Base-by-base conservation (phyloP, 352 stramenopile species). In the Pythium phragmiticola region DNA sequence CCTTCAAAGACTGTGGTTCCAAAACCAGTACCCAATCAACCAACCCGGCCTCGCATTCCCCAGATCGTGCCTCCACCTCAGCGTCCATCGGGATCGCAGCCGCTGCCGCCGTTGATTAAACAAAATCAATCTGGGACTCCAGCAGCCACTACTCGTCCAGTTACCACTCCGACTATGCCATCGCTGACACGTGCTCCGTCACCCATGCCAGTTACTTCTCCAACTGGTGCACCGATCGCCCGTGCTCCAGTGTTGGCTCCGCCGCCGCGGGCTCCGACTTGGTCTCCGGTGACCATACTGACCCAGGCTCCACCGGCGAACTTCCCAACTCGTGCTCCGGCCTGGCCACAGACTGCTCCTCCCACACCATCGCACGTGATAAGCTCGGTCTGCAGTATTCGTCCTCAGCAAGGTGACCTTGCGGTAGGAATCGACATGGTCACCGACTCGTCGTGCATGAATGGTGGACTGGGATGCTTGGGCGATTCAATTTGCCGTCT, bases 391-490 rank as follows among this genome's bases (percentile, higher is more conserved):
- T 56, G 45, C 30, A 33, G 17, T 11, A 41, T 23, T n/a, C 33
- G 36, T 33, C 39, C 60, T 16, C 26, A 60, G 23, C 52, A 41
- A 36, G 69, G 71, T 14, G 72, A 78, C 49, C 56, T 65, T 28
- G 63, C 60, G 3, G 68, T 69, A 7, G 74, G 74, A 16, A 72
- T 78, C 11, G 23, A 45, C 34, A 55, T 59, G 12, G 54, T 57
- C 26, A 41, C 26, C 19, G 58, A 65, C 23, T 12, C 17, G 13
- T 21, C 48, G 21, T 65, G 58, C 37, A 19, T 53, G 23, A 23
- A 53, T n/a, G 58, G 58, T 30, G 58, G 56, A 3, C 33, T 52
- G 19, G 57, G 28, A 2, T 63, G 56, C 45, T 49, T 54, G 41
- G 47, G 57, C 21, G 36, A 39, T 37, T 58, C 52, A 4, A 50